These are phyloP conservation scores for Calamus simplicifolius DNA, from an alignment of 176 grass and related monocot genomes.

Conservation along the genomic window DNA sequence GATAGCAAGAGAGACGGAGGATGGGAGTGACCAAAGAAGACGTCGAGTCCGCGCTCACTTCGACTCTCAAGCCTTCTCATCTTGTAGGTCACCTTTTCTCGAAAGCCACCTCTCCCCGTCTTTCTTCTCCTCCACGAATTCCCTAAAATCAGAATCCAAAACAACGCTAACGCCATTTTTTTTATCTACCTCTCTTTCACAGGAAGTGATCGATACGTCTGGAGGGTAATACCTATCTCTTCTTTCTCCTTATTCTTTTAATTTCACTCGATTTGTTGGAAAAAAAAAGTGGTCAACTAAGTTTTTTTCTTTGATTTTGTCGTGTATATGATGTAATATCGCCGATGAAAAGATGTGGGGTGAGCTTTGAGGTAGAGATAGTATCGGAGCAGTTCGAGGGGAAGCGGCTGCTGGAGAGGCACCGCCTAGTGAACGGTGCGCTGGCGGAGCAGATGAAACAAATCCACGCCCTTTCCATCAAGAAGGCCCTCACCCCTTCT, in stretches of 20 bases:
- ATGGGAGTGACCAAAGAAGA: constrained; percentile 91
- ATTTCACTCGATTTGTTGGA: no score
- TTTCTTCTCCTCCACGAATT: background rate
- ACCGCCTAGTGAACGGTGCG: constrained; percentile 83
- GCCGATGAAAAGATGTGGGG: constrained; percentile 50
- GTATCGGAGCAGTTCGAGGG: constrained; percentile 93
- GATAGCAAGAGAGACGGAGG: background rate
- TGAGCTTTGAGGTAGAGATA: constrained; percentile 84
- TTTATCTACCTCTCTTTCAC: constrained; percentile 9
- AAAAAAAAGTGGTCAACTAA: no score
- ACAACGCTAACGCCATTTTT: constrained; percentile 29
- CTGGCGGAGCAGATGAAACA: constrained; percentile 73
- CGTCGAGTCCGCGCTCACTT: constrained; percentile 63
- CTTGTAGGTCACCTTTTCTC: constrained; percentile 31
- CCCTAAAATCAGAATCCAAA: background rate
- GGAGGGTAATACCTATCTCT: constrained; percentile 49
- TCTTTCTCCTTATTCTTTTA: background rate
- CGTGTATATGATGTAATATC: no score
- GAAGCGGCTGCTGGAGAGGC: constrained; percentile 87
- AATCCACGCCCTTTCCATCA: constrained; percentile 96
- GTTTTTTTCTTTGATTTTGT: no score
- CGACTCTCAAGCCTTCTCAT: constrained; percentile 58
- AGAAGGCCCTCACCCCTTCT: constrained; percentile 79
- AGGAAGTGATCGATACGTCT: constrained; percentile 86
- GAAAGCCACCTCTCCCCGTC: background rate